Conservation (phyloP, 2,329 filamentous ascomycete genomes). For the Zymoseptoria crescenta region DNA sequence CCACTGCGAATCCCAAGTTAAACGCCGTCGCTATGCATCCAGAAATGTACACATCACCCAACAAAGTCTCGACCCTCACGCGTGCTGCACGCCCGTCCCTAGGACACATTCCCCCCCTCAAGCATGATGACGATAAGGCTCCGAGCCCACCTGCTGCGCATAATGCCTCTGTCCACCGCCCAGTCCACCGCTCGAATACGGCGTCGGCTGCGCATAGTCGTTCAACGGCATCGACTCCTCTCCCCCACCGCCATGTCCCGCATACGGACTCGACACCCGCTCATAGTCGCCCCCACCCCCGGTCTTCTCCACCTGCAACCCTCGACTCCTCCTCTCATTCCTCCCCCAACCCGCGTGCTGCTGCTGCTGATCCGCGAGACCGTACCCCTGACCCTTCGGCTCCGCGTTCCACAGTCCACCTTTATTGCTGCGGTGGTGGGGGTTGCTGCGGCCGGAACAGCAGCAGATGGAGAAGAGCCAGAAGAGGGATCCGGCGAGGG, state of each 20-base stretch:
- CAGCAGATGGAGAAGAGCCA: slow-evolving; percentile 91
- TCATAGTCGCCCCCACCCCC: slow-evolving; percentile 53
- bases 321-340: slow-evolving; percentile 17
- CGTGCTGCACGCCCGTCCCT: too few relatives aligned
- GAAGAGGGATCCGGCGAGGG: slow-evolving; percentile 70
- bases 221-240: slow-evolving; percentile 26
- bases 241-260: slow-evolving; percentile 21
- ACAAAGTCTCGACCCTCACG: neutral
- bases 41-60: neutral
- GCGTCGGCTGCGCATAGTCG: slow-evolving; percentile 12
- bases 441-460: slow-evolving; percentile 61
- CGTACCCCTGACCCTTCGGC: slow-evolving; percentile 23
- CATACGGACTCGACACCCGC: slow-evolving; percentile 40
- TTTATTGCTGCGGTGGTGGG: slow-evolving; percentile 36
- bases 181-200: neutral
- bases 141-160: slow-evolving; percentile 29
- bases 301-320: slow-evolving; percentile 50
- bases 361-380: neutral
- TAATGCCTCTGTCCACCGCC: neutral
- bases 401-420: slow-evolving; percentile 29
- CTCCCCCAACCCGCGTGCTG: slow-evolving; percentile 2
- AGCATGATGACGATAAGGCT: slow-evolving; percentile 34
- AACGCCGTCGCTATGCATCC: slow-evolving; percentile 14
- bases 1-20: neutral
- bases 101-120: too few relatives aligned